phyloP scores from a whole-genome alignment of 2,329 filamentous ascomycete species.

The Calonectria multiphialidica region DNA sequence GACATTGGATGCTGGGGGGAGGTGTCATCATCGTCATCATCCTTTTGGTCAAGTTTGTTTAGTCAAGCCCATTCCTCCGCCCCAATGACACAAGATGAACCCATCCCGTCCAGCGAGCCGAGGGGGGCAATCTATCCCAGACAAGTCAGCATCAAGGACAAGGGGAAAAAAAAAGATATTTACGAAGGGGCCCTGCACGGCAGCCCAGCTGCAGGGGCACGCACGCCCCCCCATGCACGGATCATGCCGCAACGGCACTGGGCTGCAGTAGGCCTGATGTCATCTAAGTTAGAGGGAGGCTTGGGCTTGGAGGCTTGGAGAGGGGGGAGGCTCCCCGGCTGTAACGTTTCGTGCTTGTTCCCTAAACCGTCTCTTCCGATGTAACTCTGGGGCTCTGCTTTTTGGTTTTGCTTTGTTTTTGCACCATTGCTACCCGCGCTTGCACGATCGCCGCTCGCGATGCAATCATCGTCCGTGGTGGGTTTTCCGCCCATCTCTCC shows the following conservation, averaged over 20 bases:
- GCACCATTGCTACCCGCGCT: background rate
- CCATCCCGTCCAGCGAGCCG: background rate
- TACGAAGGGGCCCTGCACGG: background rate
- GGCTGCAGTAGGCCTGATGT: background rate
- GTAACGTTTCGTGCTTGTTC: background rate
- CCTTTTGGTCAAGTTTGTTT: background rate
- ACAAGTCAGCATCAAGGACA: background rate
- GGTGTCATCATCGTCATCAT: no score
- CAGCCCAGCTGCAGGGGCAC: background rate
- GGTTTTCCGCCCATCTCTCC: no score
- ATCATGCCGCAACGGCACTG: constrained; percentile 1
- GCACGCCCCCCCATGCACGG: background rate
- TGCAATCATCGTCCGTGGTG: background rate
- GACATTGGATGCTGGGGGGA: no score
- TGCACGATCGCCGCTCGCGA: background rate
- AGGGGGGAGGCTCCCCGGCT: background rate
- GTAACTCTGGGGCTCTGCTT: background rate
- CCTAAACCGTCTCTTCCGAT: background rate
- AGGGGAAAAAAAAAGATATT: no score
- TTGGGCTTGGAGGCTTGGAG: background rate
- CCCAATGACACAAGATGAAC: background rate
- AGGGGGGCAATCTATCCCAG: background rate
- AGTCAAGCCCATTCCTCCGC: background rate
- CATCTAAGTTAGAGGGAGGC: background rate
- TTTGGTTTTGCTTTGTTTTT: background rate